Evolutionary conservation across 805 yeast species (phyloP).

Genomic region (Tetrapisispora taiwanensis): DNA sequence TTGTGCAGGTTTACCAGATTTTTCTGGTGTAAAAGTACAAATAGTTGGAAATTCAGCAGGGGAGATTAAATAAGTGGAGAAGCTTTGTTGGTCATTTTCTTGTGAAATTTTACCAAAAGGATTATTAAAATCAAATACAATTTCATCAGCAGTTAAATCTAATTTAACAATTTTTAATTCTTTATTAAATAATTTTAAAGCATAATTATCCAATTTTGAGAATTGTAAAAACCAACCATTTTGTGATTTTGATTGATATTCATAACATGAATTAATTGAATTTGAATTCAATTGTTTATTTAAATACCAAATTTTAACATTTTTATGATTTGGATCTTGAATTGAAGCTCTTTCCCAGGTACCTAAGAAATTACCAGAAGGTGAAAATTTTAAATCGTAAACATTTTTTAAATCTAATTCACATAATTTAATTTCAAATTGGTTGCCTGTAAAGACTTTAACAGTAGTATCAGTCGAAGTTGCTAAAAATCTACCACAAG

Average conservation of each 20-base stretch:
- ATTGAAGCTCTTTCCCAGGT: constrained; percentile 85
- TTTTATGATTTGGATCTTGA: constrained; percentile 62
- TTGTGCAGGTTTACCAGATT: constrained; percentile 78
- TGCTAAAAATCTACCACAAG: constrained; percentile 30
- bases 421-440: constrained; percentile 15
- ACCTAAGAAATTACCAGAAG: constrained; percentile 68
- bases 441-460: constrained; percentile 22
- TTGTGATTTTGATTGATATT: constrained; percentile 72
- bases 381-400: constrained; percentile 80
- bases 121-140: constrained; percentile 35
- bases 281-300: constrained; percentile 34
- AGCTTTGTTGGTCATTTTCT: constrained; percentile 30
- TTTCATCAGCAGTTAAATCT: constrained; percentile 32
- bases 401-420: constrained; percentile 45
- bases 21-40: constrained; percentile 84
- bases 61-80: constrained; percentile 48
- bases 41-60: constrained; percentile 87
- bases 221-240: constrained; percentile 59
- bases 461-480: constrained; percentile 21
- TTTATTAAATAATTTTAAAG: constrained; percentile 21
- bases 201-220: constrained; percentile 28
- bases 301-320: constrained; percentile 68
- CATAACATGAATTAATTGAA: constrained; percentile 19
- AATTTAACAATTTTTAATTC: constrained; percentile 25
- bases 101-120: constrained; percentile 47